These are phyloP conservation scores for Stylosanthes scabra DNA, from an alignment of 331 rosid genomes.

Conservation along the genomic window DNA sequence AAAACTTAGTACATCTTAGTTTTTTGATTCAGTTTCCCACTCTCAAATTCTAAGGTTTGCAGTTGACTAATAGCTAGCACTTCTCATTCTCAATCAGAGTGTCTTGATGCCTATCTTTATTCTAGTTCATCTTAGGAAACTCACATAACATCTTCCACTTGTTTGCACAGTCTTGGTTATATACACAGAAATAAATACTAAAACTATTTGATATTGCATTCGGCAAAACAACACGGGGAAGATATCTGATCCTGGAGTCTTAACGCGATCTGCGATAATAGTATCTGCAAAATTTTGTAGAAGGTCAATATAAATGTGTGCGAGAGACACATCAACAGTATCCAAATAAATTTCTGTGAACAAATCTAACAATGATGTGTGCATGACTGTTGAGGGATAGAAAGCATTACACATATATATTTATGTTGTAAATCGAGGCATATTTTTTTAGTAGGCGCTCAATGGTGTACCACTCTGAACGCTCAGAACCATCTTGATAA, in stretches of 20 bases:
- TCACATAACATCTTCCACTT: not conserved
- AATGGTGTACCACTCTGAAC: slow-evolving; percentile 91
- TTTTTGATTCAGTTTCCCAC: too few species aligned
- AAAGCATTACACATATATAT: slow-evolving; percentile 68
- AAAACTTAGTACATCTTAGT: too few species aligned
- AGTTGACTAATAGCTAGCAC: too few species aligned
- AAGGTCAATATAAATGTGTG: slow-evolving; percentile 1
- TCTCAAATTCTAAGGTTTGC: too few species aligned
- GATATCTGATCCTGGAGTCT: slow-evolving; percentile 29
- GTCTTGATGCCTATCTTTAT: too few species aligned
- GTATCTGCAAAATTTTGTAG: slow-evolving; percentile 62
- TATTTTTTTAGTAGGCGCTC: slow-evolving; percentile 93
- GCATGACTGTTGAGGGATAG: slow-evolving; percentile 22
- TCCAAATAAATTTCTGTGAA: not conserved
- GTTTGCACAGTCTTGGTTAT: not conserved
- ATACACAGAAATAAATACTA: not conserved
- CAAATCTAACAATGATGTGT: not conserved
- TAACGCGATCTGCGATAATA: slow-evolving; percentile 61
- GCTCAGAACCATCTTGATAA: slow-evolving; percentile 91
- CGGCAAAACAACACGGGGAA: slow-evolving; percentile 21
- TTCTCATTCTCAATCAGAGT: too few species aligned
- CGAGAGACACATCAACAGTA: not conserved
- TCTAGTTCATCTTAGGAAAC: too few species aligned
- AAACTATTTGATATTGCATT: not conserved
- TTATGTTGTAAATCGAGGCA: slow-evolving; percentile 71